A percentile compares a stretch with the other conserved stretches of the same genome.
These are phyloP conservation scores for Canavalia gladiata DNA, from an alignment of 306 rosid species.

Conservation along the genomic window DNA sequence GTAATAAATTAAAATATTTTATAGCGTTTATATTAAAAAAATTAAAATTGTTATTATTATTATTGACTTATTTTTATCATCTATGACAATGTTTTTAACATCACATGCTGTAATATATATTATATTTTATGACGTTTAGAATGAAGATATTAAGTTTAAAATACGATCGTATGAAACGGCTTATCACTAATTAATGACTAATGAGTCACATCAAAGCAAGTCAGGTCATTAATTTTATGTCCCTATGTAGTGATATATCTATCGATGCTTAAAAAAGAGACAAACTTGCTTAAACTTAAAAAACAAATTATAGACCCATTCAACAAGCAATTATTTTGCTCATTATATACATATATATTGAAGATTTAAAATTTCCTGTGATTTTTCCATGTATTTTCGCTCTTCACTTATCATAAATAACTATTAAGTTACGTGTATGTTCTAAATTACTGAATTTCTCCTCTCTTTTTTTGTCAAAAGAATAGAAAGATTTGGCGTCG, in stretches of 20 bases:
- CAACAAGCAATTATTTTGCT: background rate
- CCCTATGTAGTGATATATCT: background rate
- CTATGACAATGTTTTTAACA: too few relatives aligned
- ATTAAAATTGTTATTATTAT: too few relatives aligned
- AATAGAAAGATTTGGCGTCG: background rate
- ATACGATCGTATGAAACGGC: too few relatives aligned
- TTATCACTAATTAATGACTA: background rate
- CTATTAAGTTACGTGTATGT: conserved; percentile 1
- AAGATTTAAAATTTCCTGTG: background rate
- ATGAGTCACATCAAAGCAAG: background rate
- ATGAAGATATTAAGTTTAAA: background rate
- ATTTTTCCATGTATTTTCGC: background rate
- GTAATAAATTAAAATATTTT: too few relatives aligned
- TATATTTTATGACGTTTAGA: too few relatives aligned
- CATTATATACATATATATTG: background rate
- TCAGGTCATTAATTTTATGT: background rate
- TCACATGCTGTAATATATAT: too few relatives aligned
- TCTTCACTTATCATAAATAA: background rate
- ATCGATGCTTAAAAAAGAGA: background rate
- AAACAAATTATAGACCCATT: background rate
- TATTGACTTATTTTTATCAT: too few relatives aligned
- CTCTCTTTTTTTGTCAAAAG: too few relatives aligned
- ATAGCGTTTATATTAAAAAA: too few relatives aligned
- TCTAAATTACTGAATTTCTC: background rate
- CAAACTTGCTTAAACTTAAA: background rate